Percentiles rank a stretch among this genome's conserved stretches.
Conservation (phyloP, 75 land plant genomes). For the Gnetum montanum region DNA sequence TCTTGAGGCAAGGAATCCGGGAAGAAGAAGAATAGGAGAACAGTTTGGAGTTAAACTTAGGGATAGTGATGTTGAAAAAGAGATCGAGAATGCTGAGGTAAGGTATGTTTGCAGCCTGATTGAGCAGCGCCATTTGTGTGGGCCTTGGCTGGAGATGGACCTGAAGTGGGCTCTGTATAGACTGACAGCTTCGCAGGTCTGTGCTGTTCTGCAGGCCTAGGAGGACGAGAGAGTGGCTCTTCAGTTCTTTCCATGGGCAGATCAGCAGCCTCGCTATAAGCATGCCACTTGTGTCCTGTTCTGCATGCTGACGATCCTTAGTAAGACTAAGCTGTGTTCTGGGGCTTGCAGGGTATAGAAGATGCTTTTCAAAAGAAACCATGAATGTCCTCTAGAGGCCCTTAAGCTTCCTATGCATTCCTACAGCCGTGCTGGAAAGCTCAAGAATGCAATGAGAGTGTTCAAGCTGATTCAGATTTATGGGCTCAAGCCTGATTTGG, state of each 20-base stretch:
- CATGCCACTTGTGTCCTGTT: constrained; percentile 37
- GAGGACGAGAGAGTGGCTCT: constrained; percentile 39
- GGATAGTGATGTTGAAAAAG: no score
- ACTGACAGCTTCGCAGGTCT: constrained; percentile 38
- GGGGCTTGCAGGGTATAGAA: constrained; percentile 33
- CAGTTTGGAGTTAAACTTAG: no score
- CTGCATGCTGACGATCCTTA: constrained; percentile 40
- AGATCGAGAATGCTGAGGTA: constrained; percentile 39
- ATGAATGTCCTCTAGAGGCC: constrained; percentile 25
- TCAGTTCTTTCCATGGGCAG: constrained; percentile 59
- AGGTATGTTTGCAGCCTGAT: constrained; percentile 42
- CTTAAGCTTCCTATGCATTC: constrained; percentile 46
- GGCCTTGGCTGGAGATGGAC: constrained; percentile 27
- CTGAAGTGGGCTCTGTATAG: constrained; percentile 28
- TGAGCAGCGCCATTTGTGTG: constrained; percentile 29
- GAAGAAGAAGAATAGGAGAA: no score
- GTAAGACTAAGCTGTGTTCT: constrained; percentile 61
- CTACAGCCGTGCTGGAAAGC: constrained; percentile 48
- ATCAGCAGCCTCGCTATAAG: constrained; percentile 48
- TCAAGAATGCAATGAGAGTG: constrained; percentile 38
- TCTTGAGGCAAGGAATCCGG: no score
- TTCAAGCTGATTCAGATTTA: constrained; percentile 54
- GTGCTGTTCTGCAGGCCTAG: constrained; percentile 40
- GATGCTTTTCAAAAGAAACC: constrained; percentile 35
- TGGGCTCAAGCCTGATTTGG: constrained; percentile 30